These are phyloP conservation scores for Trypanosoma melophagium DNA, from an alignment of 208 protist species.

Conservation along the genomic window DNA sequence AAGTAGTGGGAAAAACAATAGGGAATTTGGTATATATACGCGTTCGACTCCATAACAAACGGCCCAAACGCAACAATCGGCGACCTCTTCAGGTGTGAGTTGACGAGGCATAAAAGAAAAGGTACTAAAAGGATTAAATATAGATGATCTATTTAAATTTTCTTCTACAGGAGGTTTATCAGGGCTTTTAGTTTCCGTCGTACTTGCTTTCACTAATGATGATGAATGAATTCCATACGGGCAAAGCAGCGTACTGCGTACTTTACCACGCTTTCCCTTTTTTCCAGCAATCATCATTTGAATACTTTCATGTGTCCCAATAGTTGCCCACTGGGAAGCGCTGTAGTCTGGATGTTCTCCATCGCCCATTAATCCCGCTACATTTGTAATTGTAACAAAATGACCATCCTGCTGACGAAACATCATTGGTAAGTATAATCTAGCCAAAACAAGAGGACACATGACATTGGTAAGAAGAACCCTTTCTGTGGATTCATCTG, in stretches of 20 bases:
- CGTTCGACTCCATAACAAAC: conserved; percentile 24
- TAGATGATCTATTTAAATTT: background rate
- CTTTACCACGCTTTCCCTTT: conserved; percentile 13
- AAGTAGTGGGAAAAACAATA: conserved; percentile 22
- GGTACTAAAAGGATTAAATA: background rate
- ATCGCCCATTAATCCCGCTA: conserved; percentile 20
- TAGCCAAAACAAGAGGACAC: conserved; percentile 34
- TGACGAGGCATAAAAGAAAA: conserved; percentile 1
- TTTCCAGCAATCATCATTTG: conserved; percentile 36
- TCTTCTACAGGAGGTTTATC: background rate
- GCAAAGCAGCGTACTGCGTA: conserved; percentile 34
- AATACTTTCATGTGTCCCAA: conserved; percentile 59
- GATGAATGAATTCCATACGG: conserved; percentile 3
- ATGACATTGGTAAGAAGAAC: conserved; percentile 45
- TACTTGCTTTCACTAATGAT: background rate
- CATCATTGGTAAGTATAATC: conserved; percentile 36
- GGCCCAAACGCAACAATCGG: conserved; percentile 24
- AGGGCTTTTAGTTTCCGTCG: background rate
- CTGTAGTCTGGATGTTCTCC: conserved; percentile 41
- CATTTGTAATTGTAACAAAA: conserved; percentile 45
- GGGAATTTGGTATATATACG: conserved; percentile 21
- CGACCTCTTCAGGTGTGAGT: conserved; percentile 17
- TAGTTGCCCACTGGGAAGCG: conserved; percentile 51
- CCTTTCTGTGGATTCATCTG: conserved; percentile 49
- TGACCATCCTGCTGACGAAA: conserved; percentile 28